Conservation (phyloP, 306 rosid species). For the Ziziphus jujuba region DNA sequence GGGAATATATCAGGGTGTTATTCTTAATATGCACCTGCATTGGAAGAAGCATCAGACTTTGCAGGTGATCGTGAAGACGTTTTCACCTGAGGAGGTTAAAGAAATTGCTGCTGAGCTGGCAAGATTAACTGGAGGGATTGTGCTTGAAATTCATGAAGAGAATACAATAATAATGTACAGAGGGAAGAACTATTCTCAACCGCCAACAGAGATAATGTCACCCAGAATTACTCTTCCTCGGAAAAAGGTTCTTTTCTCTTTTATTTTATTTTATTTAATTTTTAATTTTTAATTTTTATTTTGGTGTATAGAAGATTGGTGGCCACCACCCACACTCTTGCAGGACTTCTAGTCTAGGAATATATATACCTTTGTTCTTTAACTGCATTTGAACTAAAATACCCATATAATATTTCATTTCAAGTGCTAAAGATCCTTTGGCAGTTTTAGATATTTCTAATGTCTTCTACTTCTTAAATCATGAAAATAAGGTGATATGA, state of each 20-base stretch:
- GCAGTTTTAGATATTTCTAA: no score
- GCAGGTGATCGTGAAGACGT: slow-evolving; percentile 86
- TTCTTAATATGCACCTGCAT: slow-evolving; percentile 95
- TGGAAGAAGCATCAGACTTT: slow-evolving; percentile 98
- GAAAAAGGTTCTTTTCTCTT: slow-evolving; percentile 61
- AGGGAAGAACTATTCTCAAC: slow-evolving; percentile 96
- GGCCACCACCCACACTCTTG: not conserved
- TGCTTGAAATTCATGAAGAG: slow-evolving; percentile 85
- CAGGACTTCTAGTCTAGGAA: no score
- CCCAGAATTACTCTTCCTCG: slow-evolving; percentile 87
- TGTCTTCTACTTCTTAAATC: no score
- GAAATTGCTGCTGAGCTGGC: slow-evolving; percentile 90
- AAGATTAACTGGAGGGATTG: slow-evolving; percentile 85
- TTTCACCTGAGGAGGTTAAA: slow-evolving; percentile 83
- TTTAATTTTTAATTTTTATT: not conserved
- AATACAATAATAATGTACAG: slow-evolving; percentile 89
- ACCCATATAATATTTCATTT: not conserved
- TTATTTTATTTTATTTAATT: not conserved
- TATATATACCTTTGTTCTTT: not conserved
- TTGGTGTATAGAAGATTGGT: slow-evolving; percentile 8
- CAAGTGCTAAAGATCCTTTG: slow-evolving; percentile 3
- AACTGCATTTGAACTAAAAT: not conserved
- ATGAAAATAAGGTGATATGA: no score
- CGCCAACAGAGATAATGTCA: slow-evolving; percentile 97
- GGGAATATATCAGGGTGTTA: slow-evolving; percentile 94